These are phyloP conservation scores for Senna tora DNA, from an alignment of 306 rosid species.

Conservation along the genomic window DNA sequence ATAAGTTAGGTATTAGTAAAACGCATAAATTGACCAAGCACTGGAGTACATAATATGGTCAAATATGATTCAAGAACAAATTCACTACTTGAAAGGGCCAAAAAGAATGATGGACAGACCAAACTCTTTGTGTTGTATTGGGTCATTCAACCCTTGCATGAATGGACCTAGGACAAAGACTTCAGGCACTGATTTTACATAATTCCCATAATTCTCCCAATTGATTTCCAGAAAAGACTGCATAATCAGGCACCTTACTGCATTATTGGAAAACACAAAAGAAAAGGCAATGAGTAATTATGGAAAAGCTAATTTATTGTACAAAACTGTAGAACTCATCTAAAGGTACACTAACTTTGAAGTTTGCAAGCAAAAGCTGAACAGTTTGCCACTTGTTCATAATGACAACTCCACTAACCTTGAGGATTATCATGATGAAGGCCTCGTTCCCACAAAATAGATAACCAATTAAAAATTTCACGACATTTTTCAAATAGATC, in stretches of 20 bases:
- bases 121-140: conserved; percentile 90
- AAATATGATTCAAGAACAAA: conserved; percentile 29
- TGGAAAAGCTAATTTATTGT: conserved; percentile 29
- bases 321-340: conserved; percentile 23
- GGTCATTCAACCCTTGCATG: conserved; percentile 82
- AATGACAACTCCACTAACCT: conserved; percentile 55
- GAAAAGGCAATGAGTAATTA: conserved; percentile 30
- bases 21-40: conserved; percentile 19
- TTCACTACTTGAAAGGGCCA: conserved; percentile 21
- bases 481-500: conserved; percentile 51
- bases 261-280: conserved; percentile 45
- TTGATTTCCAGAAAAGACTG: conserved; percentile 77
- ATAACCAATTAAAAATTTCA: conserved; percentile 72
- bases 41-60: conserved; percentile 25
- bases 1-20: conserved; percentile 16
- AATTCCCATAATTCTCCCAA: conserved; percentile 65
- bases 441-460: conserved; percentile 92
- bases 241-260: conserved; percentile 97
- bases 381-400: conserved; percentile 21
- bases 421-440: conserved; percentile 90
- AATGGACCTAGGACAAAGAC: conserved; percentile 83
- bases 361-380: conserved; percentile 22
- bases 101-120: conserved; percentile 55
- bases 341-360: conserved; percentile 11
- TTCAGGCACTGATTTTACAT: conserved; percentile 66